Conservation (phyloP, 805 yeast species). For the Yarrowia deformans region DNA sequence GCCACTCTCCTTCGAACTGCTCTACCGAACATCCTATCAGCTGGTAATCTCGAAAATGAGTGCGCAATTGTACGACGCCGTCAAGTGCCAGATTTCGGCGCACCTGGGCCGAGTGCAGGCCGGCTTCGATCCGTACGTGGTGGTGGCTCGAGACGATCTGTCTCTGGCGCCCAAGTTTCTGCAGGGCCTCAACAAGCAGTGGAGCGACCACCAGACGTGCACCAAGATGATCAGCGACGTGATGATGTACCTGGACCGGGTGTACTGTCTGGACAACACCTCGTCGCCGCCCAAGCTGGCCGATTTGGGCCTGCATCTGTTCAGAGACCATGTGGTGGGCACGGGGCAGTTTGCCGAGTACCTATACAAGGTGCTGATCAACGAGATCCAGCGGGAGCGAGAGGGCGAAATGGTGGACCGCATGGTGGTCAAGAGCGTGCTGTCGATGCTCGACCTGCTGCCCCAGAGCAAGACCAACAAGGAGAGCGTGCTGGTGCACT, state of each 20-base stretch:
- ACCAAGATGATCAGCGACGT: slow-evolving; percentile 85
- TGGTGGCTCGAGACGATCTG: slow-evolving; percentile 10
- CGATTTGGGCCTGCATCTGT: slow-evolving; percentile 74
- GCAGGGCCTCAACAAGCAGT: slow-evolving; percentile 54
- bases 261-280: slow-evolving; percentile 73
- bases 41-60: slow-evolving; percentile 76
- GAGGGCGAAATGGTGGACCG: slow-evolving; percentile 65
- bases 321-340: slow-evolving; percentile 66
- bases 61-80: slow-evolving; percentile 67
- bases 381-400: slow-evolving; percentile 64
- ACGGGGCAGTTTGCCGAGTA: slow-evolving; percentile 59
- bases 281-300: slow-evolving; percentile 61
- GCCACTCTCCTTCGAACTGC: slow-evolving; percentile 77
- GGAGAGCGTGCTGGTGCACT: slow-evolving; percentile 67
- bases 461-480: slow-evolving; percentile 49
- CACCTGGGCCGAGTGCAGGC: slow-evolving; percentile 48
- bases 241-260: slow-evolving; percentile 84
- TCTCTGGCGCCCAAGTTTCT: slow-evolving; percentile 47
- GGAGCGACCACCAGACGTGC: slow-evolving; percentile 75
- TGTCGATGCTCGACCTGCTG: slow-evolving; percentile 72
- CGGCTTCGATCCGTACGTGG: neutral
- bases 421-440: slow-evolving; percentile 63
- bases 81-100: slow-evolving; percentile 56
- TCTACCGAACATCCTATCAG: slow-evolving; percentile 80
- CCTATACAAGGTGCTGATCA: slow-evolving; percentile 59